Percentiles rank a stretch among this genome's conserved stretches.
Evolutionary conservation across 148 eudicot genomes (phyloP).

Genomic region (Persicaria tinctoria): DNA sequence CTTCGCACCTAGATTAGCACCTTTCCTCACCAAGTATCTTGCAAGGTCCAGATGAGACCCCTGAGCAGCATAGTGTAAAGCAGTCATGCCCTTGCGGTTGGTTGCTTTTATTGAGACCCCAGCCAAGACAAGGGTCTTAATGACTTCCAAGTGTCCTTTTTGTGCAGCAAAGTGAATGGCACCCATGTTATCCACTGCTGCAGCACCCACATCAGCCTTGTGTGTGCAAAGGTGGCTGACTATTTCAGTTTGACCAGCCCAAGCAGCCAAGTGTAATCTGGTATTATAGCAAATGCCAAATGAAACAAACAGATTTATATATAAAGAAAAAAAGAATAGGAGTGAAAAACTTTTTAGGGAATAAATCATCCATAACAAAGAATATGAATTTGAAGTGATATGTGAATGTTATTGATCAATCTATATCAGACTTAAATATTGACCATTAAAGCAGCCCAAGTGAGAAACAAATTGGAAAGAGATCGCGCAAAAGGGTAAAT

Average conservation of each 20-base stretch:
- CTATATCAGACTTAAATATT: not conserved
- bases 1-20: conserved; percentile 42
- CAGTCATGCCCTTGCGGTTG: conserved; percentile 87
- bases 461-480: not conserved
- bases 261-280: conserved; percentile 95
- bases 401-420: not conserved
- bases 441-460: no score
- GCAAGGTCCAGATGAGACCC: conserved; percentile 75
- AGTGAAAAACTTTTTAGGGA: not conserved
- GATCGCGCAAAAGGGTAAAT: not conserved
- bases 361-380: not conserved
- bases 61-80: conserved; percentile 88
- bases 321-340: not conserved
- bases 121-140: conserved; percentile 47
- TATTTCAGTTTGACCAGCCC: conserved; percentile 82
- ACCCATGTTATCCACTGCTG: conserved; percentile 96
- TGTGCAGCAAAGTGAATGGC: conserved; percentile 96
- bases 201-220: conserved; percentile 89
- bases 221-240: conserved; percentile 71
- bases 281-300: conserved; percentile 30
- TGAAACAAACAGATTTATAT: conserved; percentile 11
- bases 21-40: conserved; percentile 80
- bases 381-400: not conserved
- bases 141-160: conserved; percentile 84
- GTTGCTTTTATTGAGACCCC: conserved; percentile 65